Evolutionary conservation across 768 basidiomycete genomes (phyloP).

Genomic region (Hemileccinum rubropunctum): DNA sequence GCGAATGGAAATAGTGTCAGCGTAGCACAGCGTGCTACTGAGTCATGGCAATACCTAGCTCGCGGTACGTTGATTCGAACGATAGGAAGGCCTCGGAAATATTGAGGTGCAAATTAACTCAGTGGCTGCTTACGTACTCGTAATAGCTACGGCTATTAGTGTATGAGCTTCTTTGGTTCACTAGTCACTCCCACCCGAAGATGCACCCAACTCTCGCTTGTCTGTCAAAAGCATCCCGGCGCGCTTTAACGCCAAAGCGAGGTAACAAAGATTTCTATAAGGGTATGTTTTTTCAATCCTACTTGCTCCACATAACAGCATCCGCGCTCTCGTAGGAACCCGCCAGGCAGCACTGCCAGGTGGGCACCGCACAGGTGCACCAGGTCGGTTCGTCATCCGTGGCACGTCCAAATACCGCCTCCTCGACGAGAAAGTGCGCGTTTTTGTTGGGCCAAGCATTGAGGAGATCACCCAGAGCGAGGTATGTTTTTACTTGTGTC

Average conservation of each 20-base stretch:
- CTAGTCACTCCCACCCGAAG: neutral
- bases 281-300: conserved; percentile 44
- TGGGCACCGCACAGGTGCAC: conserved; percentile 83
- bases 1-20: no score
- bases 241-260: conserved; percentile 78
- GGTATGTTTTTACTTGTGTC: conserved; percentile 37
- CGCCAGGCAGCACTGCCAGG: conserved; percentile 82
- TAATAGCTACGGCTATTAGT: no score
- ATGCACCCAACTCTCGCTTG: conserved; percentile 73
- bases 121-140: no score
- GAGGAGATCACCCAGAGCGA: conserved; percentile 56
- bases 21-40: no score
- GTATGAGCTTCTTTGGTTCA: no score
- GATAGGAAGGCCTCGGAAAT: no score
- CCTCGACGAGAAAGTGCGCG: conserved; percentile 77
- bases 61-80: no score
- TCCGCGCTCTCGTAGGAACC: conserved; percentile 50
- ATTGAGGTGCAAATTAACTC: no score
- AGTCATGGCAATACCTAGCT: no score
- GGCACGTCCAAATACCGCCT: conserved; percentile 82
- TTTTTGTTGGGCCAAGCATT: conserved; percentile 78
- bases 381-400: conserved; percentile 76
- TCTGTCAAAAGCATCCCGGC: conserved; percentile 80
- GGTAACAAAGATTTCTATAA: conserved; percentile 98
- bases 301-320: neutral